Conservation (phyloP, 805 yeast genomes). For the Schizosaccharomyces lindneri region DNA sequence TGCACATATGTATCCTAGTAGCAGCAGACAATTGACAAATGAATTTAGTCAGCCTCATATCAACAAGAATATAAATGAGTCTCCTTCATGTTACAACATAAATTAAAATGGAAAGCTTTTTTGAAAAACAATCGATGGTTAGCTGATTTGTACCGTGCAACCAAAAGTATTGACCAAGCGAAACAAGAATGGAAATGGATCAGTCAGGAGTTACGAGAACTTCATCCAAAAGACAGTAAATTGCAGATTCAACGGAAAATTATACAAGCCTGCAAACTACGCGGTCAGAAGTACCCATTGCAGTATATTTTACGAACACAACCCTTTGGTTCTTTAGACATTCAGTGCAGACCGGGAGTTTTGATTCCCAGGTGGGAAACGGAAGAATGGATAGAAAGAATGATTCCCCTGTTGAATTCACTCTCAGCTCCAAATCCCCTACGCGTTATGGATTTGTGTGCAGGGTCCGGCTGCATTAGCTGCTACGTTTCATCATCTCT, state of each 20-base stretch:
- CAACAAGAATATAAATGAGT: no score
- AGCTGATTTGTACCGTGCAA: not conserved
- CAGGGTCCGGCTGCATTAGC: conserved; percentile 78
- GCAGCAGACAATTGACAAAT: no score
- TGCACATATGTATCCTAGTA: no score
- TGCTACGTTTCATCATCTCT: conserved; percentile 17
- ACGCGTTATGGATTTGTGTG: conserved; percentile 33
- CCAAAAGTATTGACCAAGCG: not conserved
- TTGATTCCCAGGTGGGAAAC: conserved; percentile 89
- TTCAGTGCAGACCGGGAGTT: conserved; percentile 37
- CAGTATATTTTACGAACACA: conserved; percentile 70
- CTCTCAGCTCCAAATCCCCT: not conserved
- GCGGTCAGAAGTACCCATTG: conserved; percentile 23
- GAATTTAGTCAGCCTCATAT: no score
- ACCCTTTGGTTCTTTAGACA: conserved; percentile 52
- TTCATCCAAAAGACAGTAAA: not conserved
- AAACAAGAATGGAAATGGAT: not conserved
- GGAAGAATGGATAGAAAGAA: conserved; percentile 49
- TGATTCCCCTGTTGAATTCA: not conserved
- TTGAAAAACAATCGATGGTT: no score
- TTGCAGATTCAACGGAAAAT: not conserved
- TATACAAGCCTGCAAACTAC: not conserved
- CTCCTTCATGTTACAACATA: no score
- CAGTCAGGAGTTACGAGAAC: not conserved
- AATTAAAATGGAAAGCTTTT: no score